These are phyloP conservation scores for Candida tetrigidarum DNA, from an alignment of 1,139 yeast genomes.

Conservation along the genomic window DNA sequence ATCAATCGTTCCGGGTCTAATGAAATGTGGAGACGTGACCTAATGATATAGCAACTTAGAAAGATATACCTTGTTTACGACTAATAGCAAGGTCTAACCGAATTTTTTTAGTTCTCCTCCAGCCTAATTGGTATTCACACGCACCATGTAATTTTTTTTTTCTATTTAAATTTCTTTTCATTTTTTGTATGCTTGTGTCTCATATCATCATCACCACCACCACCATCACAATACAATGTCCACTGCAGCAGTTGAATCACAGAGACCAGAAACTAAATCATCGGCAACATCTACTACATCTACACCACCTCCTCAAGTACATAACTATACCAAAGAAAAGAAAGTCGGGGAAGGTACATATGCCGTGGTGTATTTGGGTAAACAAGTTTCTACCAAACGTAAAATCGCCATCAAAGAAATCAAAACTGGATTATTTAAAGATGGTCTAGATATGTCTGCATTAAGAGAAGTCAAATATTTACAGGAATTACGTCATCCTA, in stretches of 20 bases:
- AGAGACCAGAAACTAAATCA: not conserved
- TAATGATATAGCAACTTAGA: too few relatives aligned
- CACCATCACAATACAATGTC: constrained; percentile 1
- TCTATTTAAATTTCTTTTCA: not conserved
- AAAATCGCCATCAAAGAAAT: constrained; percentile 93
- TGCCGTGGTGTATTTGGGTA: constrained; percentile 93
- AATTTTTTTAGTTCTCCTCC: too few relatives aligned
- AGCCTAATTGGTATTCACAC: too few relatives aligned
- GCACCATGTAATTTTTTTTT: too few relatives aligned
- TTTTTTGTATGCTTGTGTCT: too few relatives aligned
- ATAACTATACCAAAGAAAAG: constrained; percentile 56
- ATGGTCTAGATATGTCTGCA: constrained; percentile 98
- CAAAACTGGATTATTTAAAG: constrained; percentile 92
- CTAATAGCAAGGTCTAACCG: too few relatives aligned
- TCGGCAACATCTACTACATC: not conserved
- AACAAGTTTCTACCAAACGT: constrained; percentile 57
- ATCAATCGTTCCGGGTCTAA: too few relatives aligned
- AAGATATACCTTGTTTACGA: too few relatives aligned
- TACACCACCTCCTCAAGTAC: constrained; percentile 7
- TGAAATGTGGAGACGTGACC: too few relatives aligned
- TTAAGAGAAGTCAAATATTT: constrained; percentile 92
- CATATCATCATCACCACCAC: not conserved
- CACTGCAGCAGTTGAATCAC: constrained; percentile 7
- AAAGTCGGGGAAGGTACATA: constrained; percentile 99
- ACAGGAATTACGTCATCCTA: constrained; percentile 81